Percentiles rank a stretch among this genome's conserved stretches.
phyloP scores from a whole-genome alignment of 495 filamentous ascomycete genomes.

The Pseudotulostoma volvatum region DNA sequence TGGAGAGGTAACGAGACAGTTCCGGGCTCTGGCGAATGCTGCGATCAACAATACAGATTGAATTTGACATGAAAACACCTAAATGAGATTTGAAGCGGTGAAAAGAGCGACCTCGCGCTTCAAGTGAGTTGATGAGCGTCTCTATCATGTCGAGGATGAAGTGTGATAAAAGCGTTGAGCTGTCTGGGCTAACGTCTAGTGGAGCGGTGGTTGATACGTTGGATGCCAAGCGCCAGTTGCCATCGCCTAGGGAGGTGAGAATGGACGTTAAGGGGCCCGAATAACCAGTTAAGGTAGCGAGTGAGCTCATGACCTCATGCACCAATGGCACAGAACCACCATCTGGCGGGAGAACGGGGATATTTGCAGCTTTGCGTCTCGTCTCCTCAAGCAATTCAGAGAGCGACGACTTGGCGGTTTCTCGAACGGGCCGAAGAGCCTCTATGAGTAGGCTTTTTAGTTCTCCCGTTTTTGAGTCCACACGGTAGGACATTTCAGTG shows the following conservation, averaged over 20 bases:
- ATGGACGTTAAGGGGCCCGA: slow-evolving; percentile 75
- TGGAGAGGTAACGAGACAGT: slow-evolving; percentile 52
- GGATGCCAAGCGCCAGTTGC: slow-evolving; percentile 57
- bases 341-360: slow-evolving; percentile 58
- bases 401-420: slow-evolving; percentile 79
- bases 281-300: slow-evolving; percentile 77
- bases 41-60: slow-evolving; percentile 68
- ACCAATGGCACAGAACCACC: slow-evolving; percentile 65
- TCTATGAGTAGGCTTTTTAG: slow-evolving; percentile 70
- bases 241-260: slow-evolving; percentile 79
- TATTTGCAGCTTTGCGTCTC: slow-evolving; percentile 42
- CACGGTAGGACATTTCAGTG: slow-evolving; percentile 55
- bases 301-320: slow-evolving; percentile 67
- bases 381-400: slow-evolving; percentile 76
- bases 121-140: slow-evolving; percentile 57
- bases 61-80: slow-evolving; percentile 87
- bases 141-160: slow-evolving; percentile 80
- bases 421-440: slow-evolving; percentile 72
- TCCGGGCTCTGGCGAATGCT: slow-evolving; percentile 65
- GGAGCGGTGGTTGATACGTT: slow-evolving; percentile 50
- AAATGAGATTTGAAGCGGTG: slow-evolving; percentile 63
- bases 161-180: slow-evolving; percentile 69
- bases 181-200: slow-evolving; percentile 79
- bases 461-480: slow-evolving; percentile 72
- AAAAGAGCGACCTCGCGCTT: slow-evolving; percentile 52